These are phyloP conservation scores for Anethum foeniculum DNA, from an alignment of 140 eudicot species.

Conservation along the genomic window DNA sequence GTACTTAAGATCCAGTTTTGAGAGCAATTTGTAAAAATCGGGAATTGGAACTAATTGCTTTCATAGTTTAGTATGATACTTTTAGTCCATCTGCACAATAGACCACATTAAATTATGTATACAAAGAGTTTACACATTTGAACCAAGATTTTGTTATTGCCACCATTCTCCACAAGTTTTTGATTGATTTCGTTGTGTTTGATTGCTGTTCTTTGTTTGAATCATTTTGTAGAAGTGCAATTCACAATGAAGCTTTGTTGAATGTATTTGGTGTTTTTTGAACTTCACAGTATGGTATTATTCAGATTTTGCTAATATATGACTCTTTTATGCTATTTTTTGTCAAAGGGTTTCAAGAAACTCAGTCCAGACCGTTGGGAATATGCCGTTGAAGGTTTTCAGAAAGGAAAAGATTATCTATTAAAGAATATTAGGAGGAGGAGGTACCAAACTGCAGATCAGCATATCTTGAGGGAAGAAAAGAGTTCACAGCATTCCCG, in stretches of 20 bases:
- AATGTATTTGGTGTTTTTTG: background rate
- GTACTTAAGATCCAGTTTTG: background rate
- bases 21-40: no score
- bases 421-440: slow-evolving; percentile 64
- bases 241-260: background rate
- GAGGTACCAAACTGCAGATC: slow-evolving; percentile 21
- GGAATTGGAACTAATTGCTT: no score
- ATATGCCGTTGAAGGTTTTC: slow-evolving; percentile 64
- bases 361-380: slow-evolving; percentile 77
- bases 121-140: background rate
- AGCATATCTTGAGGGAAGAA: slow-evolving; percentile 29
- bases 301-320: slow-evolving; percentile 1
- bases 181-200: background rate
- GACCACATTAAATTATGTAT: background rate
- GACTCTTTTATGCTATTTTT: background rate
- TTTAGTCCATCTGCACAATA: background rate
- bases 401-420: slow-evolving; percentile 61
- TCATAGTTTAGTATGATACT: no score
- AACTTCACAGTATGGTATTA: background rate
- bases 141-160: background rate
- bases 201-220: background rate
- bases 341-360: slow-evolving; percentile 68
- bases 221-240: background rate
- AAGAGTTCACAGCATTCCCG: slow-evolving; percentile 16
- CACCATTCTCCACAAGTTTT: background rate